Conservation (phyloP, 352 stramenopile species). For the Thalassiosira mediterranea region DNA sequence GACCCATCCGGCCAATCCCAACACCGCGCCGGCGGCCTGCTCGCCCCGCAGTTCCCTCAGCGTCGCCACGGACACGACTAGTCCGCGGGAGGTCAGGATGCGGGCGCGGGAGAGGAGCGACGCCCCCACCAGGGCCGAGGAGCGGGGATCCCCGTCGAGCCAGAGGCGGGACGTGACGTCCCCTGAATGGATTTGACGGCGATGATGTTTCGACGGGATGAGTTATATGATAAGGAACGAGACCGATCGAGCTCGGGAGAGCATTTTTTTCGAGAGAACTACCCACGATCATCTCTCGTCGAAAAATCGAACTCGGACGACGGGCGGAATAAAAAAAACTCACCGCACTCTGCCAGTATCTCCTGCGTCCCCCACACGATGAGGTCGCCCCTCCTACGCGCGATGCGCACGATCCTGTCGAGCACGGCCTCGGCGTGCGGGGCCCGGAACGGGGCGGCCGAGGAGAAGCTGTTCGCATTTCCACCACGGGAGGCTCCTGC, state of each 20-base stretch:
- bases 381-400: slow-evolving; percentile 71
- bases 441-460: slow-evolving; percentile 35
- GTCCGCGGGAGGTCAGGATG: slow-evolving; percentile 54
- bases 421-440: slow-evolving; percentile 42
- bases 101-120: slow-evolving; percentile 65
- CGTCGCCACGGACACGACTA: slow-evolving; percentile 76
- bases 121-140: slow-evolving; percentile 55
- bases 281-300: too few species aligned
- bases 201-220: too few species aligned
- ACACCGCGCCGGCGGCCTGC: slow-evolving; percentile 64
- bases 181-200: too few species aligned
- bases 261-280: too few species aligned
- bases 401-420: slow-evolving; percentile 38
- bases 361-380: slow-evolving; percentile 81
- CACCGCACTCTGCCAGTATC: slow-evolving; percentile 62
- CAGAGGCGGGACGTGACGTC: slow-evolving; percentile 58
- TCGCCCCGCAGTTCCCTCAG: slow-evolving; percentile 69
- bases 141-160: slow-evolving; percentile 67
- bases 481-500: too few species aligned
- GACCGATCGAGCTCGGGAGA: too few species aligned
- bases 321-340: slow-evolving; percentile 10
- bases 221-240: too few species aligned
- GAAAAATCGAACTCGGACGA: too few species aligned
- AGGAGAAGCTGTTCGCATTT: too few species aligned
- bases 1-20: slow-evolving; percentile 66